Evolutionary conservation across 1,284 basidiomycete species (phyloP).

Genomic region (Ganoderma resinaceum): DNA sequence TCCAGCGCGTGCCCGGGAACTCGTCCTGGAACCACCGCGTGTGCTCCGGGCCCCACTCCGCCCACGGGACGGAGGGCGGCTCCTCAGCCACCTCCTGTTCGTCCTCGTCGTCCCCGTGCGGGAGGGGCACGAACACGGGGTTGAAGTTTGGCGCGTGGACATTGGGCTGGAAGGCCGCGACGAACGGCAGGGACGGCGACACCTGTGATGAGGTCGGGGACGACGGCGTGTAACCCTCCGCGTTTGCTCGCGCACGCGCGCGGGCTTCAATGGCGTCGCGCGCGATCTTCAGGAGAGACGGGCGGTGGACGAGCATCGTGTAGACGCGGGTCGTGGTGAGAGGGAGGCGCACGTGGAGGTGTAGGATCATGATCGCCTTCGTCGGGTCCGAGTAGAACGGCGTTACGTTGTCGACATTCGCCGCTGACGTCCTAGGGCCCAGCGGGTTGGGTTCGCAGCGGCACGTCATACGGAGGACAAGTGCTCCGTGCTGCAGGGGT

Average conservation of each 20-base stretch:
- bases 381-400: conserved; percentile 43
- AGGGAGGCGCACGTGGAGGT: conserved; percentile 35
- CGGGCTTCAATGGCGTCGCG: conserved; percentile 2
- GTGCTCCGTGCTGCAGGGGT: conserved; percentile 34
- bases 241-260: background rate
- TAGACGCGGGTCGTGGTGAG: conserved; percentile 33
- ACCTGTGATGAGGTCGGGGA: background rate
- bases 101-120: background rate
- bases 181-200: background rate
- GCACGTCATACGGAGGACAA: conserved; percentile 45
- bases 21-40: conserved; percentile 52
- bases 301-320: conserved; percentile 50
- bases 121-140: background rate
- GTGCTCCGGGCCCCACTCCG: conserved; percentile 48
- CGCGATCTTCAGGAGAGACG: conserved; percentile 37
- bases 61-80: conserved; percentile 42
- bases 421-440: conserved; percentile 24
- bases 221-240: no score
- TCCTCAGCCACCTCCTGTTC: background rate
- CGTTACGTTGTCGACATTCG: conserved; percentile 10
- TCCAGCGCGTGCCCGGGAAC: conserved; percentile 49
- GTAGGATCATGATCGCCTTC: conserved; percentile 50
- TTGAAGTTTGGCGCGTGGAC: background rate
- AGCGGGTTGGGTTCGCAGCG: conserved; percentile 55
- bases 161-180: background rate